These are phyloP conservation scores for Alternaria sp. DNA, from an alignment of 2,329 filamentous ascomycete species.

Conservation along the genomic window DNA sequence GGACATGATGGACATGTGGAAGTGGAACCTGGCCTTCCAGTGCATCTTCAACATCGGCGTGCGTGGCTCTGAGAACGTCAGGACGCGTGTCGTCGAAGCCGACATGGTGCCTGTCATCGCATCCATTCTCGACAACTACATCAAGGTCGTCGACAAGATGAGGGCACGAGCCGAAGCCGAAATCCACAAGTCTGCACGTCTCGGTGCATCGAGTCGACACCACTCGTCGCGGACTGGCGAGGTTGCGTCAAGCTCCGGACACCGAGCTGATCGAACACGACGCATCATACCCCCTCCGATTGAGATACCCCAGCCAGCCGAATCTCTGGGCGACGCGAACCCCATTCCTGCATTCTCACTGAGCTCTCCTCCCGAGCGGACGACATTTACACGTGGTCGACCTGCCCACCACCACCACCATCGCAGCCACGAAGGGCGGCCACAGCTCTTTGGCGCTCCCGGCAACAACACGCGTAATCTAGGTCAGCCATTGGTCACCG, in stretches of 20 bases:
- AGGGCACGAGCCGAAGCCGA: constrained; percentile 86
- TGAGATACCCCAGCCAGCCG: constrained; percentile 68
- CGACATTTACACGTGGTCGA: constrained; percentile 67
- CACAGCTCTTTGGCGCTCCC: constrained; percentile 40
- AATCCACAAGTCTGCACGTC: constrained; percentile 66
- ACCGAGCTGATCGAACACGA: constrained; percentile 60
- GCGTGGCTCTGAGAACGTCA: constrained; percentile 89
- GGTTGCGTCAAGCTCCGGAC: constrained; percentile 45
- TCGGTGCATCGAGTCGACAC: constrained; percentile 50
- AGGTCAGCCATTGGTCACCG: constrained; percentile 72
- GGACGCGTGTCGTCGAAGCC: constrained; percentile 94
- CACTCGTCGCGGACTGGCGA: constrained; percentile 54
- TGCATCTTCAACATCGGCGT: constrained; percentile 99
- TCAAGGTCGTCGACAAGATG: constrained; percentile 92
- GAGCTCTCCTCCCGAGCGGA: constrained; percentile 75
- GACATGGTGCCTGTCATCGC: constrained; percentile 99
- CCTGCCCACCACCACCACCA: constrained; percentile 60
- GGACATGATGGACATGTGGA: constrained; percentile 99
- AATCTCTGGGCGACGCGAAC: constrained; percentile 66
- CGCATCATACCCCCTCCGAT: constrained; percentile 87
- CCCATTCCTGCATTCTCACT: constrained; percentile 70
- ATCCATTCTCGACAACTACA: constrained; percentile 97
- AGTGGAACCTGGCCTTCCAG: constrained; percentile 99
- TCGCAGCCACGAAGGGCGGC: constrained; percentile 58
- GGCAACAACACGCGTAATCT: constrained; percentile 53